A percentile compares a stretch with the other conserved stretches of the same genome.
These are phyloP conservation scores for Lotmaria passim DNA, from an alignment of 208 protist species.

Conservation along the genomic window DNA sequence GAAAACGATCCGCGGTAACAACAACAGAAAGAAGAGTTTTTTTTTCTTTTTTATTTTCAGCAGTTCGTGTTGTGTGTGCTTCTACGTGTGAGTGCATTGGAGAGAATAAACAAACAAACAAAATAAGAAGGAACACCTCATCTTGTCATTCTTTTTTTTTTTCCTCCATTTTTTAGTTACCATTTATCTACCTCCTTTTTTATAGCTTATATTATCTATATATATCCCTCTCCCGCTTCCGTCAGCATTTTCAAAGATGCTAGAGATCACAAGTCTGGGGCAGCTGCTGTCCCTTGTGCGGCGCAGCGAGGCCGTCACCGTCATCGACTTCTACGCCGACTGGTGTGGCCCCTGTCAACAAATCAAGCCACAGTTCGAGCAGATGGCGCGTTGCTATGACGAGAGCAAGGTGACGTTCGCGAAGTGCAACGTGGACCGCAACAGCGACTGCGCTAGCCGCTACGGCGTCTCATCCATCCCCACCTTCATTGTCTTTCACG, in stretches of 20 bases:
- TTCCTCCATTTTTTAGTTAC: too few relatives aligned
- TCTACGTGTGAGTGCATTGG: too few relatives aligned
- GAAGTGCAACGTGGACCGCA: conserved; percentile 85
- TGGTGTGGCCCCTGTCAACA: conserved; percentile 89
- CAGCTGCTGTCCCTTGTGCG: conserved; percentile 62
- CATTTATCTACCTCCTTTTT: too few relatives aligned
- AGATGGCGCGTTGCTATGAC: conserved; percentile 59
- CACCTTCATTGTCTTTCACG: conserved; percentile 80
- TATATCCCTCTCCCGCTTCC: too few relatives aligned
- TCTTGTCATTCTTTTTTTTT: too few relatives aligned
- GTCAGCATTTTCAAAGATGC: conserved; percentile 53
- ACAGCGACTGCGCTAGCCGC: conserved; percentile 55
- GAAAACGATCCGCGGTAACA: too few relatives aligned
- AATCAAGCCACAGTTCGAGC: conserved; percentile 74
- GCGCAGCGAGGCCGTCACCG: conserved; percentile 49
- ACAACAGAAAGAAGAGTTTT: too few relatives aligned
- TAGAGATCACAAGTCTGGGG: conserved; percentile 74
- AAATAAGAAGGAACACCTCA: too few relatives aligned
- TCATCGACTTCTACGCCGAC: conserved; percentile 89
- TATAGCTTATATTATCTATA: too few relatives aligned
- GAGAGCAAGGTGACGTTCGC: conserved; percentile 61
- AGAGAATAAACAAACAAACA: too few relatives aligned
- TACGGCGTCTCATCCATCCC: conserved; percentile 72
- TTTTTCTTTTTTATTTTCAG: too few relatives aligned
- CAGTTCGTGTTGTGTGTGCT: too few relatives aligned